phyloP scores from a whole-genome alignment of 352 stramenopile genomes.

The Pythium brachiatum region DNA sequence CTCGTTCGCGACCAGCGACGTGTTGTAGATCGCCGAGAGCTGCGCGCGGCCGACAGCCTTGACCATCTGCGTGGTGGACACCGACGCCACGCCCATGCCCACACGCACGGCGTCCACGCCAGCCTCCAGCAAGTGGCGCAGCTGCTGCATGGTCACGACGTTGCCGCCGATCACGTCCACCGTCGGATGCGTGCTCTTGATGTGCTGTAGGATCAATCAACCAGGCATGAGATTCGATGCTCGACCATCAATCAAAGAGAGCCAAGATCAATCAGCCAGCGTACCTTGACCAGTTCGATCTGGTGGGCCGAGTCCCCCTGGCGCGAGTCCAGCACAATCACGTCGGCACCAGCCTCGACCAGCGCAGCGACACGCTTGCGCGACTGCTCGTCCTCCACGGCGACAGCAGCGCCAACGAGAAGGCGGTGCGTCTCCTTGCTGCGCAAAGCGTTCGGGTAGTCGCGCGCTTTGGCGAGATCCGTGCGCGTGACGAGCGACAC shows the following conservation, averaged over 20 bases:
- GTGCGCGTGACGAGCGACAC: conserved; percentile 96
- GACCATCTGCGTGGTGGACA: conserved; percentile 99
- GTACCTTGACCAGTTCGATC: conserved; percentile 59
- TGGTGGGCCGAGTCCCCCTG: conserved; percentile 95
- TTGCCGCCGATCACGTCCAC: conserved; percentile 98
- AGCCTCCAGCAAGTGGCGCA: conserved; percentile 95
- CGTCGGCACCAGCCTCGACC: conserved; percentile 93
- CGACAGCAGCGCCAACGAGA: conserved; percentile 95
- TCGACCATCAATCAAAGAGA: neutral
- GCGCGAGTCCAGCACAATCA: conserved; percentile 98
- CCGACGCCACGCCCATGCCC: conserved; percentile 98
- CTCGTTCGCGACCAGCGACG: conserved; percentile 89
- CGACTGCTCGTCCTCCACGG: conserved; percentile 92
- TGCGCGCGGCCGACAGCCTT: conserved; percentile 97
- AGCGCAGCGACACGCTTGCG: conserved; percentile 82
- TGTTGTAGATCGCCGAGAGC: conserved; percentile 98
- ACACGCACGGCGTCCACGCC: conserved; percentile 98
- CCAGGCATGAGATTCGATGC: neutral
- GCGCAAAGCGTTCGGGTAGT: conserved; percentile 94
- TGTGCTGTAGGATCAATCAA: conserved; percentile 39
- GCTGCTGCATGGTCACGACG: conserved; percentile 96
- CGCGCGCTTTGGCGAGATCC: conserved; percentile 95
- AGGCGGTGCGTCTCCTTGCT: conserved; percentile 93
- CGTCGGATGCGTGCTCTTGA: conserved; percentile 91
- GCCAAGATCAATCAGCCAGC: neutral